Percentiles rank a stretch among this genome's conserved stretches.
Conservation (phyloP, 495 filamentous ascomycete species). For the Clohesyomyces aquaticus region DNA sequence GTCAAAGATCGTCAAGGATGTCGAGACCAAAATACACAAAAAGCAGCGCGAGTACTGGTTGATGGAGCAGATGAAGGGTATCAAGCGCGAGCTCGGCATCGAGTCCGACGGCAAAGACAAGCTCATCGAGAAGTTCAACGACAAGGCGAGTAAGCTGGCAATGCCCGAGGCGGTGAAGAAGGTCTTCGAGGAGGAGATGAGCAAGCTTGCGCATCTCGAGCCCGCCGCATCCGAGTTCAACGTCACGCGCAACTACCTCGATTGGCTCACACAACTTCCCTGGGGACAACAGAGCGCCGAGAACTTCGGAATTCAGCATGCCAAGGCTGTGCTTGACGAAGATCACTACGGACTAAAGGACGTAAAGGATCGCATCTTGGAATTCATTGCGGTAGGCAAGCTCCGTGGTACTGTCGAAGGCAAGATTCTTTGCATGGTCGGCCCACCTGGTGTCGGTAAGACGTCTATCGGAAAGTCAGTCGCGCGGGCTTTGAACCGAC, state of each 20-base stretch:
- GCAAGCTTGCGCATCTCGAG: conserved; percentile 90
- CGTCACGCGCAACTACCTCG: conserved; percentile 97
- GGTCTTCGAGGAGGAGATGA: conserved; percentile 97
- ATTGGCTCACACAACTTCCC: conserved; percentile 97
- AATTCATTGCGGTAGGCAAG: conserved; percentile 98
- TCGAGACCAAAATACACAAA: conserved; percentile 97
- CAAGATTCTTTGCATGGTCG: conserved; percentile 98
- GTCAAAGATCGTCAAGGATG: conserved; percentile 96
- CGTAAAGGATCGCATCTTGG: conserved; percentile 97
- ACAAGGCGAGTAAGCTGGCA: conserved; percentile 88
- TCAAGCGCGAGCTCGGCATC: conserved; percentile 89
- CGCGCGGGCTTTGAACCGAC: conserved; percentile 86
- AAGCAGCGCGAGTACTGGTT: conserved; percentile 98
- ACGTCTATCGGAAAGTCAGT: conserved; percentile 99
- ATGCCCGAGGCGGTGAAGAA: conserved; percentile 97
- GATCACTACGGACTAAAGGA: conserved; percentile 98
- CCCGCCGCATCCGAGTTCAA: conserved; percentile 97
- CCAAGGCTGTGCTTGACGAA: conserved; percentile 88
- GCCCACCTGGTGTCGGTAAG: conserved; percentile 95
- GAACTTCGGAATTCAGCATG: conserved; percentile 93
- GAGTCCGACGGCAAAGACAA: conserved; percentile 98
- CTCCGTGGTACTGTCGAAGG: conserved; percentile 96
- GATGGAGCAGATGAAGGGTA: conserved; percentile 99
- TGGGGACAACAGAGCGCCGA: conserved; percentile 96
- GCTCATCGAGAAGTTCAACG: conserved; percentile 87